A percentile compares a stretch with the other conserved stretches of the same genome.
Evolutionary conservation across 345 rosid genomes (phyloP).

Genomic region (Populus pruinosa): DNA sequence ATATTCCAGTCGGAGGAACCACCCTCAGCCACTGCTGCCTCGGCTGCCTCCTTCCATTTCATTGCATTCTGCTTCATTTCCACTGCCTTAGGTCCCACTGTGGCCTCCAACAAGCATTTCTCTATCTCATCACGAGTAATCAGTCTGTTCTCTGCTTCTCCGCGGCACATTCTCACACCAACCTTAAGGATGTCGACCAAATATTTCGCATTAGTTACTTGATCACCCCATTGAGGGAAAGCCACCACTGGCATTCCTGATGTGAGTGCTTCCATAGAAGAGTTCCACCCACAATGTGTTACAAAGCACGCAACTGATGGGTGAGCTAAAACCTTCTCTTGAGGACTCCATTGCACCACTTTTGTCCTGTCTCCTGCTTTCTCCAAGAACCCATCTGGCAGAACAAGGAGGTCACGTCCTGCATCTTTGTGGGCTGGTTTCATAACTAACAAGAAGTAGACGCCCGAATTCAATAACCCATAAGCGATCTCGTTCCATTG

Average conservation of each 20-base stretch:
- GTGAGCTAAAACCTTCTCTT: constrained; percentile 68
- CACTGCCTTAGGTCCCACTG: constrained; percentile 45
- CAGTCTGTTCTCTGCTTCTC: constrained; percentile 52
- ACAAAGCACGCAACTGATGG: constrained; percentile 65
- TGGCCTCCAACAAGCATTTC: constrained; percentile 56
- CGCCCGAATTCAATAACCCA: constrained; percentile 50
- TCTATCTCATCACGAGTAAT: constrained; percentile 62
- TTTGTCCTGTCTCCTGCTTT: constrained; percentile 53
- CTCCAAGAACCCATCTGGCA: constrained; percentile 62
- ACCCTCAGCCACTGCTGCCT: constrained; percentile 64
- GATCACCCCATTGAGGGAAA: constrained; percentile 89
- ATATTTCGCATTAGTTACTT: constrained; percentile 68
- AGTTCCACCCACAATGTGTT: constrained; percentile 95
- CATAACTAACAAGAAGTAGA: constrained; percentile 77
- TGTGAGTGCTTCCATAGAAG: constrained; percentile 70
- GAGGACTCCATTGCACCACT: constrained; percentile 74
- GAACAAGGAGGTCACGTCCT: constrained; percentile 28
- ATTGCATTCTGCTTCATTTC: constrained; percentile 55
- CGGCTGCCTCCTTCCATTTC: constrained; percentile 70
- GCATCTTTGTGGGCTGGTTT: constrained; percentile 42
- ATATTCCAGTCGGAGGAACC: constrained; percentile 69
- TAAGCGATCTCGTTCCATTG: constrained; percentile 71
- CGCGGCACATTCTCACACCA: constrained; percentile 67
- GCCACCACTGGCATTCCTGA: constrained; percentile 63
- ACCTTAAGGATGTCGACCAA: constrained; percentile 57